Evolutionary conservation across 495 filamentous ascomycete species (phyloP).

Genomic region (Penicillium canescens): DNA sequence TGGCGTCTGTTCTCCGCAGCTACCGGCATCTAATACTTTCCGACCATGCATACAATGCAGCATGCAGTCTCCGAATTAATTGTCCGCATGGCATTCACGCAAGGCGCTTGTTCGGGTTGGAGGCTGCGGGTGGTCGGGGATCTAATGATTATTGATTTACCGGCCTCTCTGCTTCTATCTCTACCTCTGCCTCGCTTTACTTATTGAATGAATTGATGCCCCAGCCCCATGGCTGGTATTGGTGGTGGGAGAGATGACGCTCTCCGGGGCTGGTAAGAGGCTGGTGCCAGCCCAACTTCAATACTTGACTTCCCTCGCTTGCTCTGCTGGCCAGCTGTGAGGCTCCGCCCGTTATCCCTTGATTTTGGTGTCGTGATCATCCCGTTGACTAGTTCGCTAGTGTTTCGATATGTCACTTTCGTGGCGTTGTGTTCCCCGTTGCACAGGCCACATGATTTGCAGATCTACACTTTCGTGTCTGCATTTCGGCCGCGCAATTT

Average conservation of each 20-base stretch:
- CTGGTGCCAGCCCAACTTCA: no score
- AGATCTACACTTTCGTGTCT: conserved; percentile 19
- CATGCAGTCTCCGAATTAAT: neutral
- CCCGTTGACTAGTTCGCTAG: neutral
- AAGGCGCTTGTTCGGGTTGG: conserved; percentile 7
- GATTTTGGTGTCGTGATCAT: neutral
- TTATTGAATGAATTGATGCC: no score
- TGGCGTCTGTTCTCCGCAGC: neutral
- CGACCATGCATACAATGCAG: neutral
- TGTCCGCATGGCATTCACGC: conserved; percentile 8
- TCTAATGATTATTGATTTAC: neutral
- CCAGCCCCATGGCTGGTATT: no score
- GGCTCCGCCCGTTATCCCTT: neutral
- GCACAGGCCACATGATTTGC: conserved; percentile 21
- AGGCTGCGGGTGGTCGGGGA: neutral
- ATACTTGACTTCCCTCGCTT: no score
- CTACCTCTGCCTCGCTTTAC: neutral
- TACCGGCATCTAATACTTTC: neutral
- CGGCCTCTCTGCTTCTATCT: neutral
- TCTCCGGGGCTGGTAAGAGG: no score
- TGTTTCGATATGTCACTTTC: conserved; percentile 22
- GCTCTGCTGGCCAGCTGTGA: neutral
- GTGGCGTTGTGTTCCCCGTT: conserved; percentile 19
- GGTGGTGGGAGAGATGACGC: no score
- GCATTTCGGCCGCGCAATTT: neutral